Conservation (phyloP, 352 stramenopile species). For the Phytophthora parvispora region DNA sequence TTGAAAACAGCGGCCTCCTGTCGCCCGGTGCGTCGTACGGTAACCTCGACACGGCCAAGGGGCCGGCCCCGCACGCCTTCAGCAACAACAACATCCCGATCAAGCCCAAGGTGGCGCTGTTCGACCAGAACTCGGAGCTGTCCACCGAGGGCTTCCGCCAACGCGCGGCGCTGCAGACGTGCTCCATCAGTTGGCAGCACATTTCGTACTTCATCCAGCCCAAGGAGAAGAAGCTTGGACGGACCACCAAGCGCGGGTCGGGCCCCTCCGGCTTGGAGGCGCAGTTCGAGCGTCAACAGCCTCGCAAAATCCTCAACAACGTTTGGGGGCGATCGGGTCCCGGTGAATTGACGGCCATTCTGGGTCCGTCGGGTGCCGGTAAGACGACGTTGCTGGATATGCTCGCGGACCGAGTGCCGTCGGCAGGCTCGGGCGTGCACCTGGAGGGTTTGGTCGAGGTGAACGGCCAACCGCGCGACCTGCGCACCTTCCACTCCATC, state of each 20-base stretch:
- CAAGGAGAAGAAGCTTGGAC: slow-evolving; percentile 23
- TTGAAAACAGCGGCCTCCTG: slow-evolving; percentile 25
- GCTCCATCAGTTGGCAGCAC: slow-evolving; percentile 76
- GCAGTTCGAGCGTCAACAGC: slow-evolving; percentile 44
- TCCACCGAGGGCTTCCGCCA: slow-evolving; percentile 42
- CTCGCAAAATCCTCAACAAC: slow-evolving; percentile 72
- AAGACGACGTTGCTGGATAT: slow-evolving; percentile 83
- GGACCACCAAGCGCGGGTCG: slow-evolving; percentile 37
- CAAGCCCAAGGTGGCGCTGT: slow-evolving; percentile 46
- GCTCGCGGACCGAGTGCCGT: slow-evolving; percentile 60
- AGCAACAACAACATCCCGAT: slow-evolving; percentile 33
- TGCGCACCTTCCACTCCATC: slow-evolving; percentile 60
- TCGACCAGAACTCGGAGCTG: slow-evolving; percentile 38
- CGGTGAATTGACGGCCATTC: slow-evolving; percentile 75
- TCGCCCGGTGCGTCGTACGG: slow-evolving; percentile 30
- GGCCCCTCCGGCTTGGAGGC: slow-evolving; percentile 33
- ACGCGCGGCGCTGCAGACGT: slow-evolving; percentile 47
- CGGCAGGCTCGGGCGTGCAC: slow-evolving; percentile 35
- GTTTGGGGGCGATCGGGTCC: slow-evolving; percentile 70
- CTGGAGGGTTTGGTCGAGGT: slow-evolving; percentile 68
- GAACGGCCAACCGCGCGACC: slow-evolving; percentile 59
- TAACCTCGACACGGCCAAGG: slow-evolving; percentile 37
- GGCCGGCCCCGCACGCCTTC: slow-evolving; percentile 29
- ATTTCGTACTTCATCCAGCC: slow-evolving; percentile 67
- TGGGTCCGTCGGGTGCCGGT: slow-evolving; percentile 72